Base-by-base conservation (phyloP, 106 monocot species). In the Allium fistulosum region DNA sequence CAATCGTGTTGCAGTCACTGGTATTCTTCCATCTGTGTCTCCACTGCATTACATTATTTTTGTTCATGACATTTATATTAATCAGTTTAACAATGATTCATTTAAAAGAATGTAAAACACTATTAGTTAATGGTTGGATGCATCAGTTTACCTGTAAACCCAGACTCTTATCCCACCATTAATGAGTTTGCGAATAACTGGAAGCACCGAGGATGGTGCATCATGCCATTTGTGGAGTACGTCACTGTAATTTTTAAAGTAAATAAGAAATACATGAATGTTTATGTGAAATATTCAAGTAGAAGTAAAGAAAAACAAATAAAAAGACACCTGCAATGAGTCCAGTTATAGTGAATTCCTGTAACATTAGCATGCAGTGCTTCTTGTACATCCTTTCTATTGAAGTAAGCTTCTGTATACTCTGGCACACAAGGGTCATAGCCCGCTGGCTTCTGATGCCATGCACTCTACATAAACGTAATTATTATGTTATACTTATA, bases 91-190 rank as follows among this genome's bases (percentile, higher is more conserved):
- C 16, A 48, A 48, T 49, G 49, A 17, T 55, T 8, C 53, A 5
- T 55, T 55, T 37, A 37, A 37, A 37, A 37, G 37, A 37, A 37
- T 37, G 37, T 5, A 37, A 37, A 37, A 37, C 37, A 37, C 37
- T 1, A 5, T 5, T 37, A 37, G 37, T 2, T 37, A 4, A 37
- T 37, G 1, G 1, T 5, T 5, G 37, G 37, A 37, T 37, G 37
- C 5, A 5, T 37, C 5, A 37, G 37, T 37, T 68, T 16, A 94
- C 94, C 94, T 94, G 84, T 63, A 90, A 80, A 94, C 87, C 94
- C 94, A 94, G 45, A 90, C 75, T 67, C 87, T 80, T 51, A 94
- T 14, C 26, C 87, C 90, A 7, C 78, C 90, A 16, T 82, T 51
- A 27, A 94, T 79, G n/a, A 94, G 84, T 58, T 94, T 94, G 7